These are phyloP conservation scores for Trichoderma gamsii DNA, from an alignment of 495 filamentous ascomycete genomes.

Conservation along the genomic window DNA sequence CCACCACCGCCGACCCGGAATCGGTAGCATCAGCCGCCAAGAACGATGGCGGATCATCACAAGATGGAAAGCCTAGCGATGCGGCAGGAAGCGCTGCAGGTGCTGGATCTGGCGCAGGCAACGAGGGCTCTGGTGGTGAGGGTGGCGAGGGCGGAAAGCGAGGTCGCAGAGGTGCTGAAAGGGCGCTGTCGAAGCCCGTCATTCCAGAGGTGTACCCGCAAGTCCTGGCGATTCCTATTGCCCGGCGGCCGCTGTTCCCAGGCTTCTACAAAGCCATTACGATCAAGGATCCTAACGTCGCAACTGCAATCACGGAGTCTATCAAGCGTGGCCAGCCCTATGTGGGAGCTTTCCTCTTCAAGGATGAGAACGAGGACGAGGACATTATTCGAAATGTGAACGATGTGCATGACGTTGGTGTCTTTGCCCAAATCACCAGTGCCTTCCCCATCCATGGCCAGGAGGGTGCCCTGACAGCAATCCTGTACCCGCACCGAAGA, in stretches of 20 bases:
- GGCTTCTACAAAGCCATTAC: conserved; percentile 99
- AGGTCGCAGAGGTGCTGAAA: conserved; percentile 62
- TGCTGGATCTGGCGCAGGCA: conserved; percentile 27
- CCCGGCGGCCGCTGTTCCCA: conserved; percentile 88
- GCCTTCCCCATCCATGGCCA: conserved; percentile 84
- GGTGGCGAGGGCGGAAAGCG: conserved; percentile 46
- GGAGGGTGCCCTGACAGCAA: conserved; percentile 71
- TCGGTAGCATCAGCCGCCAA: conserved; percentile 8
- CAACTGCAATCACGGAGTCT: conserved; percentile 87
- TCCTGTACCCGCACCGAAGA: conserved; percentile 91
- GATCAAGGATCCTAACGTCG: conserved; percentile 83
- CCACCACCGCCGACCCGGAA: conserved; percentile 19
- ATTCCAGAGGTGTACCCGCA: conserved; percentile 96
- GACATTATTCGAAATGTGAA: conserved; percentile 82
- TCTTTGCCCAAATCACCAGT: conserved; percentile 96
- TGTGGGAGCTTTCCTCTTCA: conserved; percentile 92
- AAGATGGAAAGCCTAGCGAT: conserved; percentile 40
- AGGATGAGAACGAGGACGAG: conserved; percentile 87
- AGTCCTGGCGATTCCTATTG: conserved; percentile 98
- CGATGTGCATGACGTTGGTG: conserved; percentile 91
- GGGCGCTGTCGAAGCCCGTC: conserved; percentile 73
- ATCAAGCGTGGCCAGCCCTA: conserved; percentile 98
- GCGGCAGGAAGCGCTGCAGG: conserved; percentile 31
- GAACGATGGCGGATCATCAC: conserved; percentile 30
- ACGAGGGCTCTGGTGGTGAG: conserved; percentile 39